A percentile compares a stretch with the other conserved stretches of the same genome.
These are phyloP conservation scores for Corynascus novoguineensis DNA, from an alignment of 495 filamentous ascomycete species.

Conservation along the genomic window DNA sequence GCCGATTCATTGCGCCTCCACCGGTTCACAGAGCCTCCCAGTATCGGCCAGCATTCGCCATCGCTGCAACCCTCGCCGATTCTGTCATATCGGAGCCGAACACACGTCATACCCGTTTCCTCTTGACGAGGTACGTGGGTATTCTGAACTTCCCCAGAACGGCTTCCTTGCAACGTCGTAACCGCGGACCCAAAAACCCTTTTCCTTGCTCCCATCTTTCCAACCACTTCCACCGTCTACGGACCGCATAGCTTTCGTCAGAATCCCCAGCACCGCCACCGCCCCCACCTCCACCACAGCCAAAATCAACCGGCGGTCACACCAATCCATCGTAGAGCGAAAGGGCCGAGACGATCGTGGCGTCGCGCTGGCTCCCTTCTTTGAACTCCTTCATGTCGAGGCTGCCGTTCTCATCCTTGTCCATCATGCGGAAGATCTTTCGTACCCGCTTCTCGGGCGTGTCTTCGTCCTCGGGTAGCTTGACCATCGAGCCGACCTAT, in stretches of 20 bases:
- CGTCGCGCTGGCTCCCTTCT: constrained; percentile 95
- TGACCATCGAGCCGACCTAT: constrained; percentile 98
- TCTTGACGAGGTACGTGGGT: no score
- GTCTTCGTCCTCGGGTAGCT: constrained; percentile 96
- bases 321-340: constrained; percentile 95
- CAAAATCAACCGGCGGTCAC: constrained; percentile 31
- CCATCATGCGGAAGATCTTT: constrained; percentile 99
- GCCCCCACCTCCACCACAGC: not conserved
- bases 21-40: not conserved
- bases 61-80: no score
- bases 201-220: no score
- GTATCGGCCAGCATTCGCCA: not conserved
- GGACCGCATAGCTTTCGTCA: no score
- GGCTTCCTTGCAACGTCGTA: no score
- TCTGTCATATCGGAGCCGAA: no score
- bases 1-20: not conserved
- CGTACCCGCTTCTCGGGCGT: constrained; percentile 95
- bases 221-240: no score
- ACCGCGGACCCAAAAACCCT: no score
- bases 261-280: no score
- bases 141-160: no score
- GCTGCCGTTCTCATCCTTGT: constrained; percentile 97
- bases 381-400: constrained; percentile 96
- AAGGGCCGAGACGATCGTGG: constrained; percentile 97
- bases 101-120: no score